Conservation (phyloP, 108 stramenopile genomes). For the Skeletonema costatum region DNA sequence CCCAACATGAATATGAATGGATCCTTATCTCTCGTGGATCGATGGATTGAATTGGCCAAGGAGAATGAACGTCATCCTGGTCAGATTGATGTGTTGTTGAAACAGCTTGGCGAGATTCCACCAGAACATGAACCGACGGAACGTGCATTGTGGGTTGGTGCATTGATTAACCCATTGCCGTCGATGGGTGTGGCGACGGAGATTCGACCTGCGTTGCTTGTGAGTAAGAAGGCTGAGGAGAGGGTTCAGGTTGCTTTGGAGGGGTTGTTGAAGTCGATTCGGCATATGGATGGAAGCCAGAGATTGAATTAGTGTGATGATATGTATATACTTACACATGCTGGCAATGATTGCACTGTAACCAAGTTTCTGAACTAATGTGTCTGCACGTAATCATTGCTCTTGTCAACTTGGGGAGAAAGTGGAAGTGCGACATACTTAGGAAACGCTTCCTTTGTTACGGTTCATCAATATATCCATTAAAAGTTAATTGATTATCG, state of each 20-base stretch:
- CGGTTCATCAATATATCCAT: no score
- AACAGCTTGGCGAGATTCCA: conserved; percentile 67
- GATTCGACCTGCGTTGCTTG: conserved; percentile 64
- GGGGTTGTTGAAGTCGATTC: conserved; percentile 57
- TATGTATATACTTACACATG: not conserved
- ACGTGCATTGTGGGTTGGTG: conserved; percentile 81
- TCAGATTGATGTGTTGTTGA: conserved; percentile 56
- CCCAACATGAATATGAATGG: conserved; percentile 60
- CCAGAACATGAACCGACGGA: conserved; percentile 64
- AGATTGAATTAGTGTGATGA: conserved; percentile 25
- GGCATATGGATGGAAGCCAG: conserved; percentile 68
- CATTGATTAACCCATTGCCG: conserved; percentile 77
- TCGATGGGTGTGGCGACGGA: conserved; percentile 79
- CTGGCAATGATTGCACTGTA: no score
- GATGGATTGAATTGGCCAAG: conserved; percentile 72
- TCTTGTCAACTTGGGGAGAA: no score
- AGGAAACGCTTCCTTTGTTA: no score
- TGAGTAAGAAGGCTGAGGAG: conserved; percentile 62
- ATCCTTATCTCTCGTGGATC: conserved; percentile 50
- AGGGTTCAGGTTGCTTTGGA: conserved; percentile 64
- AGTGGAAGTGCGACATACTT: no score
- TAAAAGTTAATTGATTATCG: not conserved
- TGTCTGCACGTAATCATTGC: no score
- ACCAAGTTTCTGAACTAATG: no score
- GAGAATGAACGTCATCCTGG: conserved; percentile 60